Evolutionary conservation across 768 basidiomycete genomes (phyloP).

Genomic region (Melanogaster broomeanus): DNA sequence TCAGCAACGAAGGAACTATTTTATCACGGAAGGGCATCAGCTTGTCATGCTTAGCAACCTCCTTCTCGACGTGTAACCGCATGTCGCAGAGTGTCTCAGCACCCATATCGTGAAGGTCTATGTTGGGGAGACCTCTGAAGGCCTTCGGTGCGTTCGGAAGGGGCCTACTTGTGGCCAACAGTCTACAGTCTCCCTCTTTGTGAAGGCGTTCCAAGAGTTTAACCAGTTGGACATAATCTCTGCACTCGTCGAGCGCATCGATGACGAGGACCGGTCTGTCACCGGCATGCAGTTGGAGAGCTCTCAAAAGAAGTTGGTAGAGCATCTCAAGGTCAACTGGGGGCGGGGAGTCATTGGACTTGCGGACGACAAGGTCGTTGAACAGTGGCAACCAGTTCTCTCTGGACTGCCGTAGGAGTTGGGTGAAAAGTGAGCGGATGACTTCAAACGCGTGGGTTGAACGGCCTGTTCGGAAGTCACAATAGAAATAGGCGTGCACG

Average conservation of each 20-base stretch:
- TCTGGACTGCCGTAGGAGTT: slow-evolving; percentile 24
- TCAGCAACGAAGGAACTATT: no score
- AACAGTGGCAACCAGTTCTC: slow-evolving; percentile 18
- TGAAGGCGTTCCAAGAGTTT: slow-evolving; percentile 21
- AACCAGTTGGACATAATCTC: slow-evolving; percentile 18
- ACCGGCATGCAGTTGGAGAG: slow-evolving; percentile 22
- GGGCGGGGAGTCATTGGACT: slow-evolving; percentile 16
- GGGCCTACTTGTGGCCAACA: slow-evolving; percentile 24
- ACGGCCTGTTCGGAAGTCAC: slow-evolving; percentile 29
- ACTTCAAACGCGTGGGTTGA: slow-evolving; percentile 13
- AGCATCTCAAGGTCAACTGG: slow-evolving; percentile 14
- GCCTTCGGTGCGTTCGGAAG: slow-evolving; percentile 15
- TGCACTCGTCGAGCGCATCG: slow-evolving; percentile 28
- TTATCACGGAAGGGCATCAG: no score
- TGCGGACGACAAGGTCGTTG: slow-evolving; percentile 15
- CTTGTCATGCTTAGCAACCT: no score
- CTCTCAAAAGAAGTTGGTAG: slow-evolving; percentile 19
- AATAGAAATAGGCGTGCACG: slow-evolving; percentile 26
- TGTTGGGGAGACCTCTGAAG: slow-evolving; percentile 17
- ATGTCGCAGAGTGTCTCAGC: no score
- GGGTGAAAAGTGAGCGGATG: slow-evolving; percentile 24
- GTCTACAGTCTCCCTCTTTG: slow-evolving; percentile 21
- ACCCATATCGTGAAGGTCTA: no score
- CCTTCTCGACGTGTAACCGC: no score
- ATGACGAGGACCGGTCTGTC: slow-evolving; percentile 21